Conservation (phyloP, 352 stramenopile species). For the Globisporangium viniferum region DNA sequence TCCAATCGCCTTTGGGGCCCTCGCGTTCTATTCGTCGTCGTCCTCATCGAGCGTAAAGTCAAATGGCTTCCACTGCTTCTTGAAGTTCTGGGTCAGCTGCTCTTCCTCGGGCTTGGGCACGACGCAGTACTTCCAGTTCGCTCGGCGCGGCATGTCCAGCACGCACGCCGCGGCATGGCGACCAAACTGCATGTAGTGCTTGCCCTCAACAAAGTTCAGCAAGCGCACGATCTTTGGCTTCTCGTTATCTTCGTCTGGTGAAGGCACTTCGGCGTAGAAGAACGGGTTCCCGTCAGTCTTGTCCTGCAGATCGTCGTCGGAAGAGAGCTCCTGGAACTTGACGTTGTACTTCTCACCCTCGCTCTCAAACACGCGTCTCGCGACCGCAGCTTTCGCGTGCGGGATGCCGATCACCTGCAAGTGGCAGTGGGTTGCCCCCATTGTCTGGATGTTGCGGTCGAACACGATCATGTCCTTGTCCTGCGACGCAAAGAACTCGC, state of each 20-base stretch:
- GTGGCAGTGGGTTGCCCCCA: slow-evolving; percentile 73
- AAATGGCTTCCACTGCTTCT: slow-evolving; percentile 58
- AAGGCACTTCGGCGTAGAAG: background rate
- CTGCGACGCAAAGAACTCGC: slow-evolving; percentile 58
- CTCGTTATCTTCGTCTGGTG: background rate
- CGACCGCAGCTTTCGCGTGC: background rate
- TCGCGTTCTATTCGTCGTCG: slow-evolving; percentile 21
- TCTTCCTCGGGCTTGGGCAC: slow-evolving; percentile 70
- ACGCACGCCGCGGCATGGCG: slow-evolving; percentile 59
- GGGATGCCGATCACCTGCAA: slow-evolving; percentile 72
- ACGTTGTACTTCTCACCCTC: background rate
- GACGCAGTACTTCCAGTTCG: slow-evolving; percentile 85
- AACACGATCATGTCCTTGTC: slow-evolving; percentile 73
- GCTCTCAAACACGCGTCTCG: background rate
- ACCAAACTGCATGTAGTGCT: slow-evolving; percentile 85
- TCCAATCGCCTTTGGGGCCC: background rate
- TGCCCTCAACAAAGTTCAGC: slow-evolving; percentile 63
- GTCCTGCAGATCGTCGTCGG: background rate
- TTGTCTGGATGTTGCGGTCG: slow-evolving; percentile 72
- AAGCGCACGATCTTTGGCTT: slow-evolving; percentile 17
- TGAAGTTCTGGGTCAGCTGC: slow-evolving; percentile 62
- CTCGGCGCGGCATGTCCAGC: slow-evolving; percentile 56
- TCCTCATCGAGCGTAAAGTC: slow-evolving; percentile 64
- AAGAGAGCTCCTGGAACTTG: background rate
- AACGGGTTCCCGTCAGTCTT: background rate